phyloP scores from a whole-genome alignment of 768 basidiomycete species.

The Lactarius pseudohatsudake region DNA sequence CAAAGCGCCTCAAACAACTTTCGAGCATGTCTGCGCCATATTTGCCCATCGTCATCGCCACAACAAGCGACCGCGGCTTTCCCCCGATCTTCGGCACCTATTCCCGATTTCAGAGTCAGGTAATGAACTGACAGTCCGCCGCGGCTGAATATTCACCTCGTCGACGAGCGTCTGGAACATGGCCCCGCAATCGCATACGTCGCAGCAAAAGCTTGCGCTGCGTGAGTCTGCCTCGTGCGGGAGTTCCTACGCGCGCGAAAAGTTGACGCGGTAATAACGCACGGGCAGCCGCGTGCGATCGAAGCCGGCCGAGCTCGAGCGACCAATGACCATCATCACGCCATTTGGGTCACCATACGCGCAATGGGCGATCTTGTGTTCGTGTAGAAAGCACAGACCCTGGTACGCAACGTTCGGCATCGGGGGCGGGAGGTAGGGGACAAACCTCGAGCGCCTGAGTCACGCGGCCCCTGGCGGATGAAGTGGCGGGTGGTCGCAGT shows the following conservation, averaged over 20 bases:
- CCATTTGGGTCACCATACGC: constrained; percentile 22
- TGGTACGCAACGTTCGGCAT: background rate
- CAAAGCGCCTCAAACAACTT: constrained; percentile 52
- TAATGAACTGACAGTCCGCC: background rate
- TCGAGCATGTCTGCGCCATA: constrained; percentile 50
- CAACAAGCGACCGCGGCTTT: constrained; percentile 46
- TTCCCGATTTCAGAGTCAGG: background rate
- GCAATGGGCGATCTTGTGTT: constrained; percentile 24
- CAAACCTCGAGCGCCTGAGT: constrained; percentile 48
- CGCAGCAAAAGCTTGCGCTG: constrained; percentile 12
- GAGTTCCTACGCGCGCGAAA: constrained; percentile 20
- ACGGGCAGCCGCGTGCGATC: constrained; percentile 26
- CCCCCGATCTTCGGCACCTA: constrained; percentile 43
- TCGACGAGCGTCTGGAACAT: constrained; percentile 21
- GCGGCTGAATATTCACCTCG: background rate
- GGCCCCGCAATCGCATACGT: constrained; percentile 24
- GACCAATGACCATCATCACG: constrained; percentile 29
- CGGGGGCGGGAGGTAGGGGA: too few relatives aligned
- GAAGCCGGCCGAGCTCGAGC: constrained; percentile 15
- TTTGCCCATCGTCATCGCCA: constrained; percentile 47
- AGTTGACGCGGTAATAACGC: constrained; percentile 28
- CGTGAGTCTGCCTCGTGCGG: constrained; percentile 1
- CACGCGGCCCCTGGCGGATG: too few relatives aligned
- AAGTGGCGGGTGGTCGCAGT: constrained; percentile 49
- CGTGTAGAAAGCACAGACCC: constrained; percentile 29